Evolutionary conservation across 2,329 filamentous ascomycete species (phyloP), one percentile per base, ranked within the genome.

Genomic region (Sporothrix schenckii): DNA sequence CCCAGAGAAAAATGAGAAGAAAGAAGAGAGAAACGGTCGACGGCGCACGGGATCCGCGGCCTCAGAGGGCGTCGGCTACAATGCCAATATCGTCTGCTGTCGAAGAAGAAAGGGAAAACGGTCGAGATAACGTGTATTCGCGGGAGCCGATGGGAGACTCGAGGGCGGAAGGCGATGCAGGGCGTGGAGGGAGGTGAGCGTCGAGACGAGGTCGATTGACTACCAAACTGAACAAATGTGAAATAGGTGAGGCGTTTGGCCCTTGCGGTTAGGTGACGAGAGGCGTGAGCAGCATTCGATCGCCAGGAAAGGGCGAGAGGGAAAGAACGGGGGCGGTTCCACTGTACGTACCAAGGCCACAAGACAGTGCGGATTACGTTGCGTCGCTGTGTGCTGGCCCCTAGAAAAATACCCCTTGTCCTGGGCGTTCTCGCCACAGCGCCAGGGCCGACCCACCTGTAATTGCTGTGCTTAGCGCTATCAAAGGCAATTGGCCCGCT

Each of bases 41-140:
- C 70, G 70, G 70, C 70, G 67, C 70, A 71, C 70, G 70, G 70
- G 56, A 71, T 67, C 70, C 70, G 67, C 70, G 69, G 69, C 60
- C 63, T 72, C 58, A 66, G 50, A 30, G 58, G 66, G 71, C 58
- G 68, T 70, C 58, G 69, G 58, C 47, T 52, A 50, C 61, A 54
- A 44, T 60, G 66, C 39, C 66, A 58, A 68, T 54, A 68, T 53
- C 49, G 58, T 16, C 30, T 44, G 50, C 47, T 21, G 50, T 58
- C 58, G 50, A 66, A 41, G 68, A 72, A 58, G n/a, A 49, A 68
- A 56, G 27, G 44, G 34, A 47, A 14, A 47, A 16, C 41, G n/a
- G 52, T 70, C 66, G 63, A 52, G 21, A 27, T 9, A n/a, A 61
- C 66, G 69, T 53, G 63, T 70, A 16, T 44, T 66, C 50, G 60